These are phyloP conservation scores for Suillus paluster DNA, from an alignment of 768 basidiomycete species.

Conservation along the genomic window DNA sequence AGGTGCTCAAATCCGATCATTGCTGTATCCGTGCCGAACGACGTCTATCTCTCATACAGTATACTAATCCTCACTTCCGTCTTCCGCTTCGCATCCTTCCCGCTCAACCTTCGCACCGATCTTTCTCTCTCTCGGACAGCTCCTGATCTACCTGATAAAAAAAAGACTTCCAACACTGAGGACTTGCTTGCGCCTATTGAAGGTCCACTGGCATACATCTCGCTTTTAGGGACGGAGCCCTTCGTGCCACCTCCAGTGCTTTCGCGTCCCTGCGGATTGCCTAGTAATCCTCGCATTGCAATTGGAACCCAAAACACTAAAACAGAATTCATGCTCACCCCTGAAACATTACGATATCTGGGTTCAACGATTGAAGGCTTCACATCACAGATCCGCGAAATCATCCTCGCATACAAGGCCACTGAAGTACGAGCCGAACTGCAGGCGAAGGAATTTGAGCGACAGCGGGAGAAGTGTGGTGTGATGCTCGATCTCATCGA, in stretches of 20 bases:
- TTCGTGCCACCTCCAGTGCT: conserved; percentile 50
- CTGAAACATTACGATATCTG: conserved; percentile 69
- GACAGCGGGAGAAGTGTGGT: conserved; percentile 62
- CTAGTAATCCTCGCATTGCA: conserved; percentile 53
- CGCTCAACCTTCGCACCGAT: conserved; percentile 71
- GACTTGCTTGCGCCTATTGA: conserved; percentile 46
- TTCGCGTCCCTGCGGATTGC: conserved; percentile 50
- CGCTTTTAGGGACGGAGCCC: conserved; percentile 53
- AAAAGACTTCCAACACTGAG: conserved; percentile 16
- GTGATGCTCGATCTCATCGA: conserved; percentile 56
- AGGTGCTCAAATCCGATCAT: conserved; percentile 80
- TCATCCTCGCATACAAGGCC: conserved; percentile 55
- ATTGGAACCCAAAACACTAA: conserved; percentile 47
- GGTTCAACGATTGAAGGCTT: conserved; percentile 62
- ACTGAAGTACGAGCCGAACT: conserved; percentile 63
- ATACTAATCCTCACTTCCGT: conserved; percentile 80
- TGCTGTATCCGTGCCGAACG: conserved; percentile 75
- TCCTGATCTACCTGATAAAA: conserved; percentile 15
- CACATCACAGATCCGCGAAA: conserved; percentile 56
- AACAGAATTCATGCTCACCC: conserved; percentile 67
- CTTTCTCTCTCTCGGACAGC: conserved; percentile 28
- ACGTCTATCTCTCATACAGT: conserved; percentile 88
- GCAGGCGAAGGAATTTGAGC: conserved; percentile 69
- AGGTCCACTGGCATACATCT: conserved; percentile 57
- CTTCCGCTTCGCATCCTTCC: conserved; percentile 72